Conservation (phyloP, 208 protist genomes). For the Porcisia deanei region DNA sequence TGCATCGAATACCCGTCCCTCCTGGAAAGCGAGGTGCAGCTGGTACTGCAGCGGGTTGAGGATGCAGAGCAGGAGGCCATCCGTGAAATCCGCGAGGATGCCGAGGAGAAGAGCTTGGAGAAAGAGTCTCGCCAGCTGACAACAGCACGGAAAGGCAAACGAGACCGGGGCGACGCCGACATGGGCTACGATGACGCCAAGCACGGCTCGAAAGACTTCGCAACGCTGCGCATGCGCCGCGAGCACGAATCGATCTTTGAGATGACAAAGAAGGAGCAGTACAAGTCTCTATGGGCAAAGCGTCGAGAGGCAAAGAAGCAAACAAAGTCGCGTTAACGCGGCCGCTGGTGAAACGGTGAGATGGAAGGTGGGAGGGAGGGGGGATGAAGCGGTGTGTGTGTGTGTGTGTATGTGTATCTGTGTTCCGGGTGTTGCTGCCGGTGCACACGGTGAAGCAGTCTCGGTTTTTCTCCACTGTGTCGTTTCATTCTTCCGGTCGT, state of each 20-base stretch:
- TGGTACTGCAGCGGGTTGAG: slow-evolving; percentile 87
- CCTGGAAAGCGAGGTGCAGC: slow-evolving; percentile 69
- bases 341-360: not conserved
- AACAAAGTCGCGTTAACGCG: slow-evolving; percentile 17
- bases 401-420: not conserved
- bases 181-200: slow-evolving; percentile 90
- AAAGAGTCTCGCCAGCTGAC: slow-evolving; percentile 72
- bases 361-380: not conserved
- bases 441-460: not conserved
- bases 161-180: slow-evolving; percentile 73
- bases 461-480: not conserved
- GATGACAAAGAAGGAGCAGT: slow-evolving; percentile 89
- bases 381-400: not conserved
- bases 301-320: slow-evolving; percentile 72
- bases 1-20: slow-evolving; percentile 88
- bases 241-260: slow-evolving; percentile 89
- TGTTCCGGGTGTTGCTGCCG: not conserved
- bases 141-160: slow-evolving; percentile 75
- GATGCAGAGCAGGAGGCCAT: slow-evolving; percentile 90
- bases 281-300: slow-evolving; percentile 86
- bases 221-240: slow-evolving; percentile 82
- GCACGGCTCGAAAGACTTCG: slow-evolving; percentile 78
- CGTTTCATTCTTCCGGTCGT: not conserved
- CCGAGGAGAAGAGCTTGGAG: slow-evolving; percentile 76
- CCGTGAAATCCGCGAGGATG: slow-evolving; percentile 89